phyloP scores from a whole-genome alignment of 805 yeast species.

The Cyberlindnera suaveolens region DNA sequence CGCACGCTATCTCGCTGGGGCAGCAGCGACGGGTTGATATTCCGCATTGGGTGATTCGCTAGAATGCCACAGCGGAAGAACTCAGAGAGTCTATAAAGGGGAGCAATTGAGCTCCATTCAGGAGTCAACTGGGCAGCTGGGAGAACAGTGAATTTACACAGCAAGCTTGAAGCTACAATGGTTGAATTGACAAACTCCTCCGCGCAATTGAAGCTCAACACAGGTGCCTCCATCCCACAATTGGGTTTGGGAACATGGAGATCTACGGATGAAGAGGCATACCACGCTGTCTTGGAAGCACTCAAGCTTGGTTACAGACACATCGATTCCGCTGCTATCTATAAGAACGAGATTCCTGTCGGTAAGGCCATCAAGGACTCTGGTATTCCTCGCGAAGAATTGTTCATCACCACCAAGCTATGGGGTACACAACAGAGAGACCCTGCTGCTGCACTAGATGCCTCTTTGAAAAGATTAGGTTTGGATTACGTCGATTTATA shows the following conservation, averaged over 20 bases:
- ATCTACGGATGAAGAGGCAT: constrained; percentile 27
- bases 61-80: no score
- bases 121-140: no score
- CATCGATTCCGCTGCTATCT: constrained; percentile 52
- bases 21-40: no score
- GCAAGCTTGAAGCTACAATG: neutral
- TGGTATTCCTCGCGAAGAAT: constrained; percentile 55
- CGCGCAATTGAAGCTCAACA: constrained; percentile 29
- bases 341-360: constrained; percentile 48
- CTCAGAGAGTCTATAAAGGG: no score
- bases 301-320: constrained; percentile 47
- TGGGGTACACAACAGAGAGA: constrained; percentile 39
- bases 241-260: constrained; percentile 46
- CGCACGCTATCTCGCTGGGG: no score
- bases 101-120: no score
- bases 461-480: constrained; percentile 54
- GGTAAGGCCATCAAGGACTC: constrained; percentile 47
- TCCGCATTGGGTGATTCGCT: no score
- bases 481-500: constrained; percentile 74
- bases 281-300: constrained; percentile 11
- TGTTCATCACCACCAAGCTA: constrained; percentile 68
- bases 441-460: constrained; percentile 46
- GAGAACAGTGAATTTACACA: neutral
- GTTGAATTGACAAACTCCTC: neutral
- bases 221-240: constrained; percentile 47